Base-by-base conservation (phyloP, 2,329 filamentous ascomycete genomes). In the Didymellaceae sp. region DNA sequence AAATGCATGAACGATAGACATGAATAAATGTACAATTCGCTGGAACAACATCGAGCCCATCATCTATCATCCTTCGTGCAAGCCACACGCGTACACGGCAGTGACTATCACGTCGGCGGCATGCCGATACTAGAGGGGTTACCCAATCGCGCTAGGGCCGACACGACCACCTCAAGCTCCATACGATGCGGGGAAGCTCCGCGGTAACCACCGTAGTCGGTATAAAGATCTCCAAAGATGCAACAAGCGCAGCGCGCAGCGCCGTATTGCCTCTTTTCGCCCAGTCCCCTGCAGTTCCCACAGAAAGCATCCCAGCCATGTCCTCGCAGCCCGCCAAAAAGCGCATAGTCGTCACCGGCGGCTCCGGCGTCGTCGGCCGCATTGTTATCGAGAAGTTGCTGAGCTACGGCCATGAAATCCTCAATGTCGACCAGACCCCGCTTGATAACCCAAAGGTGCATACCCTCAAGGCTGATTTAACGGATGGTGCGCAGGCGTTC, bases 381-480 rank as follows among this genome's bases (percentile, higher is more conserved):
- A 76, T 81, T 68, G 76, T 78, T 18, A 80, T 83, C 41, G 71
- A 75, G 37, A 76, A 80, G 38, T 75, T 84, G 18, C 70, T 81
- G 8, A 71, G 74, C n/a, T 68, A 76, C 45, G 80, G 79, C 24
- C 72, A 77, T 75, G 82, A 76, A 51, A 73, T 84, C 25, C 74
- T 84, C 17, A 84, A 84, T 56, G 68, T 84, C 21, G 81, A 84
- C 60, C 70, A 82, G 11, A 63, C 72, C 6, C 73, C 76, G 5
- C 68, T 78, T 7, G 65, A 74, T 24, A 76, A 77, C 39, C 75
- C 73, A 5, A 66, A 68, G 26, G 77, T 83, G 21, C 77, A 79
- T 62, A 83, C 81, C 1, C 63, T 84, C 34, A 81, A 80, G 51
- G 76, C 76, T n/a, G 81, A 84, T 60, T 73, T 84, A 28, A 81